Conservation (phyloP, 192 early-diverging fungal genomes). For the Spizellomyces sp. region DNA sequence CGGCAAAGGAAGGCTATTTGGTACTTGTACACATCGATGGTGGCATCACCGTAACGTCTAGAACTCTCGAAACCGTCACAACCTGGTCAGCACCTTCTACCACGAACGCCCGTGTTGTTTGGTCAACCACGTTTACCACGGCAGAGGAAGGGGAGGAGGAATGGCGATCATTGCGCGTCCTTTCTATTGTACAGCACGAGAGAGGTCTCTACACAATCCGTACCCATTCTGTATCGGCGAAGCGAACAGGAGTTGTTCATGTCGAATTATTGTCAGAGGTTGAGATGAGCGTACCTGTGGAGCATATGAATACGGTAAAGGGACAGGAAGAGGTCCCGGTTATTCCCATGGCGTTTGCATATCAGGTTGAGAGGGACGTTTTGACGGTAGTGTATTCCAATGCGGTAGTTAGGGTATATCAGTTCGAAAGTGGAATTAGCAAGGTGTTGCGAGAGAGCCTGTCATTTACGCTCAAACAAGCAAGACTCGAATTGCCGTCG, state of each 20-base stretch:
- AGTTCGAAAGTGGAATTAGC: no score
- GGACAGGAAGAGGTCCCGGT: no score
- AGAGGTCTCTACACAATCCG: neutral
- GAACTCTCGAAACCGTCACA: constrained; percentile 7
- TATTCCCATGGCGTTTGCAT: constrained; percentile 9
- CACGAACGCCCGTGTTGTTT: constrained; percentile 1
- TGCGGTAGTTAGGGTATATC: no score
- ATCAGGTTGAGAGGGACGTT: neutral
- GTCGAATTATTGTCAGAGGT: constrained; percentile 7
- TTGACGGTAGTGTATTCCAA: neutral
- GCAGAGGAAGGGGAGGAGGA: neutral
- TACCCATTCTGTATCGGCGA: neutral
- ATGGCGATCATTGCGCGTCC: constrained; percentile 3
- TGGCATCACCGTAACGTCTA: constrained; percentile 6
- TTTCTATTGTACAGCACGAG: constrained; percentile 1
- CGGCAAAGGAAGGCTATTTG: neutral
- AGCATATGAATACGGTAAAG: no score
- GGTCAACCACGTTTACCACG: neutral
- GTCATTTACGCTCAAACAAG: no score
- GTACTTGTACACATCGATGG: constrained; percentile 3
- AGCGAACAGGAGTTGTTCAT: neutral
- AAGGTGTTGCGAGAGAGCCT: no score
- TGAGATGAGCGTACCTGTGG: neutral
- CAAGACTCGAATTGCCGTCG: no score
- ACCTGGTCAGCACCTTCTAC: neutral